Evolutionary conservation across 176 grass and related monocot genomes (phyloP).

Genomic region (Ensete ventricosum): DNA sequence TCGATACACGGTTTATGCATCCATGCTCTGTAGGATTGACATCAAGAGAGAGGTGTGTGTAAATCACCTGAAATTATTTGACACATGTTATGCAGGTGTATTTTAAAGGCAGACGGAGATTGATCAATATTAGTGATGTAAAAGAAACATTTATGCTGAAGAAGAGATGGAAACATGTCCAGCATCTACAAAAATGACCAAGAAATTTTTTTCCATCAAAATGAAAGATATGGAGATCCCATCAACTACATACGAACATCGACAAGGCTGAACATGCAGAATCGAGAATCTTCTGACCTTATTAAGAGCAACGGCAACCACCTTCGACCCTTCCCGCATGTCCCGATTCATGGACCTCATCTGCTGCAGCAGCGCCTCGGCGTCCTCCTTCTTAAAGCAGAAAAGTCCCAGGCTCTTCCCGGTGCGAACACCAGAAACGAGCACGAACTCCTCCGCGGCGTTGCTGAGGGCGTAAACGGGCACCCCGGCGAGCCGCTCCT

Average conservation of each 20-base stretch:
- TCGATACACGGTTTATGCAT: too few species aligned
- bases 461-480: conserved; percentile 72
- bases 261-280: background rate
- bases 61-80: too few species aligned
- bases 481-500: conserved; percentile 61
- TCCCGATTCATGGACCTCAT: conserved; percentile 37
- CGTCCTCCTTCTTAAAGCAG: conserved; percentile 55
- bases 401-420: conserved; percentile 43
- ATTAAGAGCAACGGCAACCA: conserved; percentile 59
- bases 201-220: too few species aligned
- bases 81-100: background rate
- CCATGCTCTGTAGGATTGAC: too few species aligned
- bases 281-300: conserved; percentile 27
- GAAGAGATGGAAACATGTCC: too few species aligned
- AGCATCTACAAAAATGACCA: too few species aligned
- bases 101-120: too few species aligned
- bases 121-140: too few species aligned
- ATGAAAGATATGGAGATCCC: background rate
- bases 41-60: too few species aligned
- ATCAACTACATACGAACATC: background rate
- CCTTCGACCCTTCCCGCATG: conserved; percentile 46
- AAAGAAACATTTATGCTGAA: too few species aligned
- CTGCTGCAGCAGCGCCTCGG: conserved; percentile 44
- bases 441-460: conserved; percentile 53
- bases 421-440: conserved; percentile 24